A percentile compares a stretch with the other conserved stretches of the same genome.
These are phyloP conservation scores for Pythium vanterpoolii DNA, from an alignment of 352 stramenopile genomes.

Conservation along the genomic window DNA sequence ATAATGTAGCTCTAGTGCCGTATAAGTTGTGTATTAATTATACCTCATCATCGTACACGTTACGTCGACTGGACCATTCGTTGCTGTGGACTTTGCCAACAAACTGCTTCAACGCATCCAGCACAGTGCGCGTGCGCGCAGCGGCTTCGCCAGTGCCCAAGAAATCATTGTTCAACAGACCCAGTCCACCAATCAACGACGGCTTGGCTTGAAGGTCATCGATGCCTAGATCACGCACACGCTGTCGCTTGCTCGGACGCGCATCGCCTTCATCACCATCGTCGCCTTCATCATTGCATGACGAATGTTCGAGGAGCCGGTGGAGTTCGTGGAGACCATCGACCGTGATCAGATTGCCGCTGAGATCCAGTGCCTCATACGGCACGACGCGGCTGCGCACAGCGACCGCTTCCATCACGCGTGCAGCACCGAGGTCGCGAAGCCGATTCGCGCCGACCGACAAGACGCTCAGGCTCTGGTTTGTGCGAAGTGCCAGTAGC, in stretches of 20 bases:
- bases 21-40: conserved; percentile 15
- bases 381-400: conserved; percentile 37
- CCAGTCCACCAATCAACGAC: conserved; percentile 45
- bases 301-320: conserved; percentile 24
- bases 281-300: not conserved
- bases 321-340: conserved; percentile 40
- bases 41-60: conserved; percentile 85
- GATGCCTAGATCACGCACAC: conserved; percentile 19
- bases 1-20: not conserved
- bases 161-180: conserved; percentile 76
- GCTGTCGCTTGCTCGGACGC: conserved; percentile 30
- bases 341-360: conserved; percentile 69
- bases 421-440: conserved; percentile 46
- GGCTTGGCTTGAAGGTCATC: not conserved
- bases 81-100: conserved; percentile 59
- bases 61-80: conserved; percentile 53
- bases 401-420: conserved; percentile 49
- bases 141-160: conserved; percentile 15
- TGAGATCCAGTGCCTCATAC: conserved; percentile 56
- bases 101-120: conserved; percentile 28
- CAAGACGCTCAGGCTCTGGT: conserved; percentile 42
- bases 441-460: conserved; percentile 71
- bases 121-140: conserved; percentile 21
- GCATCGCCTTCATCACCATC: conserved; percentile 3
- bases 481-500: conserved; percentile 42